Percentiles rank a stretch among this genome's conserved stretches.
These are phyloP conservation scores for Verbena officinalis DNA, from an alignment of 257 asterid genomes.

Conservation along the genomic window DNA sequence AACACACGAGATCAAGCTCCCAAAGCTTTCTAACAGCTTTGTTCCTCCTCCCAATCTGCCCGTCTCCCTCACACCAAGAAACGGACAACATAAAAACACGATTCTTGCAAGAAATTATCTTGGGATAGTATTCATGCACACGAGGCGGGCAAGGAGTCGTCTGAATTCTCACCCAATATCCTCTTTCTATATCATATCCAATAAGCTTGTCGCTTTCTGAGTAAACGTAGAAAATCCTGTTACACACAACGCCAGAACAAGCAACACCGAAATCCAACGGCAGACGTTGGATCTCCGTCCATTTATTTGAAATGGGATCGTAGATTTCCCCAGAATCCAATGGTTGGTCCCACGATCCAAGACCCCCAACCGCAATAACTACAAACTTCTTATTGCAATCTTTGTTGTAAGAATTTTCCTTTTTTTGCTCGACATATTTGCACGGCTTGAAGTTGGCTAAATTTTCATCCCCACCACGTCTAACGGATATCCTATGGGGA, in stretches of 20 bases:
- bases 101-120: constrained; percentile 62
- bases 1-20: constrained; percentile 71
- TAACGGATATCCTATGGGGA: constrained; percentile 88
- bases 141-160: constrained; percentile 71
- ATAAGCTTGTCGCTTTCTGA: constrained; percentile 83
- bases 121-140: constrained; percentile 87
- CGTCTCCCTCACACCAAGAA: constrained; percentile 98
- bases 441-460: constrained; percentile 39
- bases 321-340: constrained; percentile 84
- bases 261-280: constrained; percentile 84
- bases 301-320: constrained; percentile 73
- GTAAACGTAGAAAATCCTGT: constrained; percentile 65
- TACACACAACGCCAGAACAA: constrained; percentile 80
- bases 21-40: constrained; percentile 93
- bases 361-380: constrained; percentile 89
- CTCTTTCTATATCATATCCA: constrained; percentile 80
- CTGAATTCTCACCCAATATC: constrained; percentile 80
- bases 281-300: constrained; percentile 85
- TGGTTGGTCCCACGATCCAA: constrained; percentile 90
- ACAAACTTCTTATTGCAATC: constrained; percentile 46
- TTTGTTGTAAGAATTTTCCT: constrained; percentile 41
- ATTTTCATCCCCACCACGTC: constrained; percentile 79
- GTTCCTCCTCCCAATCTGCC: constrained; percentile 90
- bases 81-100: constrained; percentile 82
- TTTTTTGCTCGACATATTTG: constrained; percentile 49